Conservation (phyloP, 2,329 filamentous ascomycete species). For the Onygenales sp. region DNA sequence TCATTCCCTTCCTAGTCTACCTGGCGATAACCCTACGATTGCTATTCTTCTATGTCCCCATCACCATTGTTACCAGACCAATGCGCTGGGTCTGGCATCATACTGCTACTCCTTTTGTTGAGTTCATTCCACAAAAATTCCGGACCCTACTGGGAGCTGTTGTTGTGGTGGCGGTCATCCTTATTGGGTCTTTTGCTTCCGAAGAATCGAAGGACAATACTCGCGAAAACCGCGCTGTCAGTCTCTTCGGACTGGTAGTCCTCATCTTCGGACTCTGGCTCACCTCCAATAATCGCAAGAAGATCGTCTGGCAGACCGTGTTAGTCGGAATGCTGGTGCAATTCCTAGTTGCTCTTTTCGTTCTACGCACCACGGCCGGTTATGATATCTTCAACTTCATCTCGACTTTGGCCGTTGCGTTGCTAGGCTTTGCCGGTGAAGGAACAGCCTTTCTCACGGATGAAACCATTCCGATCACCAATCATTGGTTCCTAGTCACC, state of each 20-base stretch:
- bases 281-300: slow-evolving; percentile 61
- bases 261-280: slow-evolving; percentile 58
- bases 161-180: slow-evolving; percentile 59
- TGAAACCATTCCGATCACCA: slow-evolving; percentile 28
- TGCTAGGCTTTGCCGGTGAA: slow-evolving; percentile 65
- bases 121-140: slow-evolving; percentile 56
- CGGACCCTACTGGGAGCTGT: slow-evolving; percentile 54
- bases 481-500: slow-evolving; percentile 61
- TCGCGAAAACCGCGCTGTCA: slow-evolving; percentile 68
- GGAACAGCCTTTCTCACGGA: slow-evolving; percentile 64
- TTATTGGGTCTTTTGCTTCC: slow-evolving; percentile 70
- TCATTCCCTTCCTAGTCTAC: slow-evolving; percentile 76
- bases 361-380: slow-evolving; percentile 68
- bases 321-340: slow-evolving; percentile 83
- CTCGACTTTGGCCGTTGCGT: slow-evolving; percentile 59
- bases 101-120: slow-evolving; percentile 50
- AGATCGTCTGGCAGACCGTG: slow-evolving; percentile 61
- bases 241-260: slow-evolving; percentile 66
- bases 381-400: slow-evolving; percentile 91
- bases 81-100: slow-evolving; percentile 60
- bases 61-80: slow-evolving; percentile 55
- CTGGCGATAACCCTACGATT: slow-evolving; percentile 64
- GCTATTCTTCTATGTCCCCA: slow-evolving; percentile 63
- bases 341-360: slow-evolving; percentile 81
- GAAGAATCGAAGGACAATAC: slow-evolving; percentile 66